phyloP scores from a whole-genome alignment of 345 rosid species.

The Geranium brycei region DNA sequence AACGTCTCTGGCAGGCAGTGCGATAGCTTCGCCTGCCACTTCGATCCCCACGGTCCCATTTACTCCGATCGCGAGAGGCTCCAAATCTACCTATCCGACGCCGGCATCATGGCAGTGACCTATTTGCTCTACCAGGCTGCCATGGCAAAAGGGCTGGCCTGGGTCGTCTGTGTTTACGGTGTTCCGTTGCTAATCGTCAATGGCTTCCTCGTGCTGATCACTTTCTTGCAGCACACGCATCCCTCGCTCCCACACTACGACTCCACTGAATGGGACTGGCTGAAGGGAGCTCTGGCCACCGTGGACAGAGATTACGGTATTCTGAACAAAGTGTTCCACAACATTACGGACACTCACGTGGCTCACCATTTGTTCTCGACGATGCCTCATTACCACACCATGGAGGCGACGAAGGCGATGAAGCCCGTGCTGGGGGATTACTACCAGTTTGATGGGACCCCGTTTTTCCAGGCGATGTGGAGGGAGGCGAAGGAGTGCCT shows the following conservation, averaged over 20 bases:
- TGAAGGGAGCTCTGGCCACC: conserved; percentile 49
- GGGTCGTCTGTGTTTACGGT: conserved; percentile 40
- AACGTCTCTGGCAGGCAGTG: conserved; percentile 36
- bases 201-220: conserved; percentile 39
- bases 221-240: conserved; percentile 59
- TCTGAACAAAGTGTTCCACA: conserved; percentile 46
- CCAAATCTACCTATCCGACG: conserved; percentile 38
- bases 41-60: conserved; percentile 37
- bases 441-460: conserved; percentile 36
- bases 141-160: conserved; percentile 27
- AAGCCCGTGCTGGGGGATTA: conserved; percentile 45
- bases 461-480: conserved; percentile 39
- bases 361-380: conserved; percentile 55
- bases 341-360: conserved; percentile 49
- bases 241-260: conserved; percentile 46
- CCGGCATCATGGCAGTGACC: conserved; percentile 25
- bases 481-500: conserved; percentile 53
- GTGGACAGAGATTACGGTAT: conserved; percentile 49
- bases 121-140: conserved; percentile 25
- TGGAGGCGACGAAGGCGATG: conserved; percentile 52
- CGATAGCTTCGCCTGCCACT: conserved; percentile 37
- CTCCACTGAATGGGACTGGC: conserved; percentile 57
- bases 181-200: conserved; percentile 39
- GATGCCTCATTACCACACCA: conserved; percentile 53
- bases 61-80: conserved; percentile 35